These are phyloP conservation scores for Colletotrichum sp. DNA, from an alignment of 2,329 filamentous ascomycete genomes.

Conservation along the genomic window DNA sequence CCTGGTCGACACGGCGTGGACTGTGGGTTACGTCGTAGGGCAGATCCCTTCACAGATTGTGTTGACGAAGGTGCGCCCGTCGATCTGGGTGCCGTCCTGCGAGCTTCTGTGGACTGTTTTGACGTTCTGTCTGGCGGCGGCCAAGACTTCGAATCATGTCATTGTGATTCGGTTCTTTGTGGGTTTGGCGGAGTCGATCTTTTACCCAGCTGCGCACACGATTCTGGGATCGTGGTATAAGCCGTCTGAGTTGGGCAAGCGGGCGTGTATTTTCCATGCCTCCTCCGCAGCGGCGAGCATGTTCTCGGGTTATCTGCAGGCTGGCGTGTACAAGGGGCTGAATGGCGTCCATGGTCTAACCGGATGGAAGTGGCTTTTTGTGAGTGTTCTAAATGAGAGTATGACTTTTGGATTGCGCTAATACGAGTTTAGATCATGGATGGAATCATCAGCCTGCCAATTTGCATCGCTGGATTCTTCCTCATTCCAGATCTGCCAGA, in stretches of 20 bases:
- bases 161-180: constrained; percentile 49
- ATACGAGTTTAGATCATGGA: constrained; percentile 38
- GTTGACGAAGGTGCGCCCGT: constrained; percentile 30
- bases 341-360: constrained; percentile 49
- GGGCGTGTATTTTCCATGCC: constrained; percentile 53
- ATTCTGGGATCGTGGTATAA: constrained; percentile 51
- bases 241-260: constrained; percentile 48
- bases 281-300: constrained; percentile 57
- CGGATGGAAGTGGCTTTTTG: constrained; percentile 45
- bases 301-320: constrained; percentile 62
- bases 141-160: constrained; percentile 34
- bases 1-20: constrained; percentile 27
- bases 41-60: constrained; percentile 33
- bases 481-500: constrained; percentile 38
- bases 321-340: constrained; percentile 55
- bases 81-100: constrained; percentile 31
- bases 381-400: neutral
- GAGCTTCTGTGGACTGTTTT: constrained; percentile 28
- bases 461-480: constrained; percentile 44
- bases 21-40: constrained; percentile 27
- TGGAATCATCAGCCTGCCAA: constrained; percentile 44
- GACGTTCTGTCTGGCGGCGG: constrained; percentile 13
- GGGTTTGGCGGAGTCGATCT: constrained; percentile 43
- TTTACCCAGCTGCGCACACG: constrained; percentile 30
- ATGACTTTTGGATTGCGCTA: neutral